These are phyloP conservation scores for Poa annua DNA, from an alignment of 176 grass and related monocot genomes.

Conservation along the genomic window DNA sequence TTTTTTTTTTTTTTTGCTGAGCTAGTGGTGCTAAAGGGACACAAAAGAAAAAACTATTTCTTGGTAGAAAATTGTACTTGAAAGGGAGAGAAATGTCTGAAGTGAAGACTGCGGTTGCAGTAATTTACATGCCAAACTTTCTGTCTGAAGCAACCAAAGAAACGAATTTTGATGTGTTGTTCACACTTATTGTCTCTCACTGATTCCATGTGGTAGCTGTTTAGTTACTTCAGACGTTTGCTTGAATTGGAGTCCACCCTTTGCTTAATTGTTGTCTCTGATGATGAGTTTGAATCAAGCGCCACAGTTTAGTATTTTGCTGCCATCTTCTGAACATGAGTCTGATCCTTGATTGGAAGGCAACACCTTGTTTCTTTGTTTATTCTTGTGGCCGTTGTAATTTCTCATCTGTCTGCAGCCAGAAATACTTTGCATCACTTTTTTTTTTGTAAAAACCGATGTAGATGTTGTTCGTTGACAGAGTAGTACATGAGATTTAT, in stretches of 20 bases:
- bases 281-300: constrained; percentile 19
- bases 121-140: constrained; percentile 19
- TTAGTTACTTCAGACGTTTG: constrained; percentile 36
- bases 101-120: constrained; percentile 33
- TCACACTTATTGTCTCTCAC: constrained; percentile 39
- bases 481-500: not conserved
- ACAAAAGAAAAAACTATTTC: not conserved
- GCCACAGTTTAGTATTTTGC: constrained; percentile 20
- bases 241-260: constrained; percentile 52
- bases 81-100: constrained; percentile 35
- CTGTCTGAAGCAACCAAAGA: constrained; percentile 31
- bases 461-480: not conserved
- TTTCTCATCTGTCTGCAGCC: constrained; percentile 27
- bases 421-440: constrained; percentile 12
- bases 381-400: constrained; percentile 17
- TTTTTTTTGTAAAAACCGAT: not conserved
- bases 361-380: constrained; percentile 34
- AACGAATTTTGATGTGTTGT: constrained; percentile 38
- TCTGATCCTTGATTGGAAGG: constrained; percentile 36
- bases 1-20: constrained; percentile 9
- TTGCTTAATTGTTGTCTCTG: constrained; percentile 27
- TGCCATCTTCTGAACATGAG: not conserved
- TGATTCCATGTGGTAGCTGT: constrained; percentile 18
- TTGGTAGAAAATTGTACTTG: constrained; percentile 12
- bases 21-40: not conserved